Evolutionary conservation across 768 basidiomycete species (phyloP).

Genomic region (Suillus americanus): DNA sequence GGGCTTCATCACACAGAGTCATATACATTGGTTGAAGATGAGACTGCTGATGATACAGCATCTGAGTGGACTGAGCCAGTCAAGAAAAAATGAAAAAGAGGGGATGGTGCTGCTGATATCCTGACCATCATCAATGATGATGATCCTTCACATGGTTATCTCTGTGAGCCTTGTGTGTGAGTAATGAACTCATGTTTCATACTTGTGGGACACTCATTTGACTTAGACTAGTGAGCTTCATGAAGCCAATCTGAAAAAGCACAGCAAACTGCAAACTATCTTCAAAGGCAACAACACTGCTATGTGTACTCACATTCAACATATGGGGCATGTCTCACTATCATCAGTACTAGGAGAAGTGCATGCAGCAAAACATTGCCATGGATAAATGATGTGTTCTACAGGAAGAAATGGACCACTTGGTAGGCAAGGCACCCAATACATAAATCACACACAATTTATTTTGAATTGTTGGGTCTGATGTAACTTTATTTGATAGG

Average conservation of each 20-base stretch:
- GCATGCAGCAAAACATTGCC: background rate
- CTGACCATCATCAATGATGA: background rate
- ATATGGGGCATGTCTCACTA: background rate
- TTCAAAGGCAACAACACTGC: background rate
- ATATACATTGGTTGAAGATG: background rate
- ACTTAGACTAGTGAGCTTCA: background rate
- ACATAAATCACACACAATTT: background rate
- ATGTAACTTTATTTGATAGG: background rate
- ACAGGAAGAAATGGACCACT: background rate
- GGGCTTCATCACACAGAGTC: background rate
- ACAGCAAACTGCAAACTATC: background rate
- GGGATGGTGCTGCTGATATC: background rate
- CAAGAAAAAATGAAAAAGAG: background rate
- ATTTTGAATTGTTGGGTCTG: background rate
- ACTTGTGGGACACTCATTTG: background rate
- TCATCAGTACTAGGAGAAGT: background rate
- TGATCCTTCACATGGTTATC: background rate
- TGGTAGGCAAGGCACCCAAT: background rate
- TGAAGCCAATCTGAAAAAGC: background rate
- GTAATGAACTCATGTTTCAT: background rate
- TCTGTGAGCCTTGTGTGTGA: background rate
- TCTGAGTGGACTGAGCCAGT: background rate
- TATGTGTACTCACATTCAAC: background rate
- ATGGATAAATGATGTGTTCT: background rate
- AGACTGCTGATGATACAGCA: background rate